Evolutionary conservation across 2,329 filamentous ascomycete species (phyloP).

Genomic region (Alternaria triticimaculans): DNA sequence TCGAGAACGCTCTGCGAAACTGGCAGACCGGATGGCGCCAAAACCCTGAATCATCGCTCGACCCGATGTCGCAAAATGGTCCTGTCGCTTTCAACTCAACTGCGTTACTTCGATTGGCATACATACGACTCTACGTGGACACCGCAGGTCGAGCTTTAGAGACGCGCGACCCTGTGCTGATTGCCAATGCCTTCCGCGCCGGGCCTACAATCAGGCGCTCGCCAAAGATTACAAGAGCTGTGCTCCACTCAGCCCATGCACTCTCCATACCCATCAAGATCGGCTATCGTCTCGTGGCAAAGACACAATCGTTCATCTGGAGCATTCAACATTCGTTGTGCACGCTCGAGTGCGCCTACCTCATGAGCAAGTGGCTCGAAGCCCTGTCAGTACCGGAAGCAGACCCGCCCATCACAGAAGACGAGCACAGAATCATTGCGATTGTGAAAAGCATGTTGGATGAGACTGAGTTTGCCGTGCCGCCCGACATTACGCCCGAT

Average conservation of each 20-base stretch:
- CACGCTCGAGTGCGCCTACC: slow-evolving; percentile 49
- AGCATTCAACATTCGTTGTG: slow-evolving; percentile 51
- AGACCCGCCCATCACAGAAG: slow-evolving; percentile 46
- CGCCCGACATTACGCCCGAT: slow-evolving; percentile 36
- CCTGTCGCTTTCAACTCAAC: slow-evolving; percentile 72
- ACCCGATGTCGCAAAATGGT: slow-evolving; percentile 62
- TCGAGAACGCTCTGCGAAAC: slow-evolving; percentile 53
- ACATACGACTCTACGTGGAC: slow-evolving; percentile 71
- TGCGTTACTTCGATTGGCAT: slow-evolving; percentile 65
- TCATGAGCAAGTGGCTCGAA: slow-evolving; percentile 52
- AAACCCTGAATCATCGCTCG: slow-evolving; percentile 52
- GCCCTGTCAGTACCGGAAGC: slow-evolving; percentile 40
- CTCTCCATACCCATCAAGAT: slow-evolving; percentile 70
- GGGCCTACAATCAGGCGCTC: slow-evolving; percentile 66
- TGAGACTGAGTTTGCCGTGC: slow-evolving; percentile 46
- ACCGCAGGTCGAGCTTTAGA: slow-evolving; percentile 69
- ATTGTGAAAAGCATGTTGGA: slow-evolving; percentile 53
- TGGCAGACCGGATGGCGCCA: slow-evolving; percentile 52
- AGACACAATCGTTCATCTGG: slow-evolving; percentile 50
- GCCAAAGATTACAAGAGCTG: slow-evolving; percentile 66
- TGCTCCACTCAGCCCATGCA: slow-evolving; percentile 72
- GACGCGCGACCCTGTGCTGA: slow-evolving; percentile 67
- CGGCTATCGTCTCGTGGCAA: slow-evolving; percentile 49
- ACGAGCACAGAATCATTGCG: slow-evolving; percentile 47
- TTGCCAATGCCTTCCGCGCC: slow-evolving; percentile 66